Evolutionary conservation across 768 basidiomycete genomes (phyloP), one percentile per base, ranked within the genome.

Genomic region (Russula sp.): DNA sequence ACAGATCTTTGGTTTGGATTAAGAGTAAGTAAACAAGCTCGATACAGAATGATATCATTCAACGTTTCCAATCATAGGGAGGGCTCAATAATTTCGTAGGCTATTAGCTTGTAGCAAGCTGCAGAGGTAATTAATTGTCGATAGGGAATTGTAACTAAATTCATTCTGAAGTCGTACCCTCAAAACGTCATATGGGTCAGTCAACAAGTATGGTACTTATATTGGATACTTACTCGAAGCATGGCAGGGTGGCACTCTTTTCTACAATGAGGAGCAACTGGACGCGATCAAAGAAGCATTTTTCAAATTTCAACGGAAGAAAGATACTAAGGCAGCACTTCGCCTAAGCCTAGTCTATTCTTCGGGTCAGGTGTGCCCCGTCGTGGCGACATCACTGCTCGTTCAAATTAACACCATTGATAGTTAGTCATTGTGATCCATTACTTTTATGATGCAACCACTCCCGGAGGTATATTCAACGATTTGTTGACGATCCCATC

Each of bases 171-270:
- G 62, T 38, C 36, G 6, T 16, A 52, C 7, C 36, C 51, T 36
- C 51, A 52, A 39, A 16, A 13, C 1, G n/a, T 74, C 78, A 0
- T 77, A 74, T 68, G 58, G 49, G 58, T 59, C 5, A 35, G 41
- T 35, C 7, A 29, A 16, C 16, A 10, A 45, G 5, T 20, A 45
- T 45, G 43, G 1, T 46, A 4, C 9, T 20, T 5, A 45, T 20
- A 20, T 20, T 20, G 22, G 6, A 25, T 7, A 20, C 18, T 36
- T n/a, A 50, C 34, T 18, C 4, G 10, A 25, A 18, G 18, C 38
- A 6, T 4, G 34, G 22, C 25, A 61, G 60, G 60, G 48, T 7
- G 60, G 60, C 5, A 5, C 13, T 7, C 39, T 32, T 7, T 36
- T 25, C n/a, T 56, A 56, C 41, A 8, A 18, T 13, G 34, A 13